Evolutionary conservation across 1,284 basidiomycete species (phyloP).

Genomic region (Leucoagaricus sp.): DNA sequence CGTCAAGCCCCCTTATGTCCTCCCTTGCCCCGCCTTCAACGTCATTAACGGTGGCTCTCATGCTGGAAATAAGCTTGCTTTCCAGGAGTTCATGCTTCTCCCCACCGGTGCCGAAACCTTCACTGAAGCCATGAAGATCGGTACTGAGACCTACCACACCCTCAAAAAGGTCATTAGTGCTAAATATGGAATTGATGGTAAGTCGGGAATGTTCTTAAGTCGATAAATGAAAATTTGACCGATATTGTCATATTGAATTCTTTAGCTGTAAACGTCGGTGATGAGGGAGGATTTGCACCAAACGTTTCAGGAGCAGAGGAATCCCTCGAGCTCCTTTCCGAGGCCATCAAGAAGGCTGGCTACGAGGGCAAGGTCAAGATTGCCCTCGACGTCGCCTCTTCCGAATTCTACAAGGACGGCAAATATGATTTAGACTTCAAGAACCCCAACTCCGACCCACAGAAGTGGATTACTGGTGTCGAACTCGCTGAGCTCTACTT

Average conservation of each 20-base stretch:
- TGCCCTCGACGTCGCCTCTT: constrained; percentile 98
- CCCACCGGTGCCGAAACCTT: constrained; percentile 92
- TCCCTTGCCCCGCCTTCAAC: constrained; percentile 95
- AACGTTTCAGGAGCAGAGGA: constrained; percentile 98
- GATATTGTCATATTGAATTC: constrained; percentile 17
- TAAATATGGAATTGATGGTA: constrained; percentile 99
- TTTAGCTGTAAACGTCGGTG: constrained; percentile 97
- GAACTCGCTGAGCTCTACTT: constrained; percentile 96
- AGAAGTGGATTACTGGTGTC: constrained; percentile 92
- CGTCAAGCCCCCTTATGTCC: constrained; percentile 89
- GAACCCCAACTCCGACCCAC: constrained; percentile 98
- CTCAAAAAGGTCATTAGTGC: constrained; percentile 99
- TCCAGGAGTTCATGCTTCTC: constrained; percentile 99
- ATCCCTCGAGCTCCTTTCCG: constrained; percentile 93
- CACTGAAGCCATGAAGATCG: constrained; percentile 98
- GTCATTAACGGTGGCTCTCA: constrained; percentile 99
- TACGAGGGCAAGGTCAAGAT: constrained; percentile 99
- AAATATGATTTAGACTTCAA: constrained; percentile 99
- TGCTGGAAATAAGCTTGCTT: constrained; percentile 98
- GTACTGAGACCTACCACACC: constrained; percentile 97
- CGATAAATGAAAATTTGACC: constrained; percentile 1
- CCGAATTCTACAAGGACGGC: constrained; percentile 99
- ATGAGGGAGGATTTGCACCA: constrained; percentile 99
- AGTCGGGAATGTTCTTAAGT: too few species aligned
- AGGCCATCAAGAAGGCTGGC: constrained; percentile 97